Evolutionary conservation across 2,329 filamentous ascomycete genomes (phyloP).

Genomic region (Metarhizium robertsii): DNA sequence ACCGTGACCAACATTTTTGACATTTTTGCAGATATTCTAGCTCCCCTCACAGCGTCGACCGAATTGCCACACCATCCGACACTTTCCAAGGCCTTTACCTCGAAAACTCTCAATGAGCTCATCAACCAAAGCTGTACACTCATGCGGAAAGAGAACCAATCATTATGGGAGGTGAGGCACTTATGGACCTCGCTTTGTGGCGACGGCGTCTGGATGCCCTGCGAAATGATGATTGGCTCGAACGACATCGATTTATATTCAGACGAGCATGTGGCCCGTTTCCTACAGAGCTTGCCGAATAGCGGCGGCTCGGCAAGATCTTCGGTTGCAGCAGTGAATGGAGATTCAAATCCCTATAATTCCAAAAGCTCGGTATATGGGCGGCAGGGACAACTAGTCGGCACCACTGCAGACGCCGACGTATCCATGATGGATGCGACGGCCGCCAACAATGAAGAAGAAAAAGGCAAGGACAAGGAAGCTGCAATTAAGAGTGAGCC

Average conservation of each 20-base stretch:
- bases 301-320: constrained; percentile 4
- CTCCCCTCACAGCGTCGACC: constrained; percentile 64
- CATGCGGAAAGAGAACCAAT: constrained; percentile 64
- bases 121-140: constrained; percentile 59
- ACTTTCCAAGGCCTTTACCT: constrained; percentile 64
- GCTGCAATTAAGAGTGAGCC: constrained; percentile 1
- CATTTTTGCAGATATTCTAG: constrained; percentile 52
- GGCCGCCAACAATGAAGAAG: not conserved
- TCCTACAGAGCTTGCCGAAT: constrained; percentile 22
- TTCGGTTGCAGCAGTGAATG: constrained; percentile 13
- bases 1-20: constrained; percentile 21
- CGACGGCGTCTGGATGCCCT: constrained; percentile 61
- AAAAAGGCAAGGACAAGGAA: constrained; percentile 1
- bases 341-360: constrained; percentile 7
- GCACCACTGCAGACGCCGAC: constrained; percentile 10
- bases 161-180: constrained; percentile 65
- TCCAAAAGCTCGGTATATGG: not conserved
- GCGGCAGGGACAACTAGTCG: not conserved
- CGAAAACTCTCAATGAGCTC: constrained; percentile 62
- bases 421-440: constrained; percentile 12
- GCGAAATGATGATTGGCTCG: constrained; percentile 45
- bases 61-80: constrained; percentile 68
- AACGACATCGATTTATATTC: constrained; percentile 47
- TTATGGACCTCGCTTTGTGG: constrained; percentile 65
- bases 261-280: constrained; percentile 33